These are phyloP conservation scores for Daedaleopsis nitida DNA, from an alignment of 768 basidiomycete genomes.

Conservation along the genomic window DNA sequence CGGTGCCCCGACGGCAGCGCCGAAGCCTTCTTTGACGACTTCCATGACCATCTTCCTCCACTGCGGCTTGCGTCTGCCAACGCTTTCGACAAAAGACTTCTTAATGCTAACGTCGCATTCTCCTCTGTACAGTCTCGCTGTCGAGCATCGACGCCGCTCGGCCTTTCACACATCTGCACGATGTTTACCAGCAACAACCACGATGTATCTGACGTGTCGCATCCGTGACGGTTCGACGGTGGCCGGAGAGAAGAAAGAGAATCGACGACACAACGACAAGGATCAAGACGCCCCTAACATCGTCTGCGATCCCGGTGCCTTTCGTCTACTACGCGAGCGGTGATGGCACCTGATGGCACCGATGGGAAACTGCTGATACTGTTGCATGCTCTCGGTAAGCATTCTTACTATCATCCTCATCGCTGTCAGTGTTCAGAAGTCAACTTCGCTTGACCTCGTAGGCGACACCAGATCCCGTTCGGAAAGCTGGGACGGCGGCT, in stretches of 20 bases:
- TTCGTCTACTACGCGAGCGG: slow-evolving; percentile 73
- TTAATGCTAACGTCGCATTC: too few species aligned
- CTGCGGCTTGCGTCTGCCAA: neutral
- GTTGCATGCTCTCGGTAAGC: slow-evolving; percentile 81
- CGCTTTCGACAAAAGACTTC: neutral
- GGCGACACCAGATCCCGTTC: slow-evolving; percentile 87
- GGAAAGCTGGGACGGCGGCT: slow-evolving; percentile 68
- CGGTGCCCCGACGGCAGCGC: too few species aligned
- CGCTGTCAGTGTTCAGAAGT: neutral
- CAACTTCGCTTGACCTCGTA: slow-evolving; percentile 30
- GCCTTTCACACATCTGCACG: too few species aligned
- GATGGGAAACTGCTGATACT: slow-evolving; percentile 86
- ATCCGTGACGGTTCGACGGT: neutral
- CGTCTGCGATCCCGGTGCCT: slow-evolving; percentile 51
- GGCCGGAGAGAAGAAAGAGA: slow-evolving; percentile 16
- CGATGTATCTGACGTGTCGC: too few species aligned
- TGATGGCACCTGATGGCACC: slow-evolving; percentile 80
- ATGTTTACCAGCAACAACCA: too few species aligned
- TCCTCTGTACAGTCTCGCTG: too few species aligned
- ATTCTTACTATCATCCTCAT: neutral
- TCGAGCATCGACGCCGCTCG: too few species aligned
- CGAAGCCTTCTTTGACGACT: neutral
- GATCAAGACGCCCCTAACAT: slow-evolving; percentile 52
- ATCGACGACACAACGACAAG: slow-evolving; percentile 15
- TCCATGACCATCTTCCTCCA: neutral